Base-by-base conservation (phyloP, 2,329 filamentous ascomycete species). In the Parascedosporium putredinis region DNA sequence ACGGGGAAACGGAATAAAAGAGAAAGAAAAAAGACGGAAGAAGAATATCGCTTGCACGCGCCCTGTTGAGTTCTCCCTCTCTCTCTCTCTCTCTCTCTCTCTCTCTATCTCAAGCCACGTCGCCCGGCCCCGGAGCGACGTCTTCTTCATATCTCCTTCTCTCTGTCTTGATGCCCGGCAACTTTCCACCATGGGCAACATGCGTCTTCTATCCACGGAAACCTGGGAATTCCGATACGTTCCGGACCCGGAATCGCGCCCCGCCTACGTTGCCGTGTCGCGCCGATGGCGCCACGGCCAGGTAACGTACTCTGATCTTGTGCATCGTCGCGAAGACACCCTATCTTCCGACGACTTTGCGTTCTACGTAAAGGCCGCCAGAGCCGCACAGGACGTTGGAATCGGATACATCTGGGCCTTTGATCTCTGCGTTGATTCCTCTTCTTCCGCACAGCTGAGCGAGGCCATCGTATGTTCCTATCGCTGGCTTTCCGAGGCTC, bases 231-330 rank as follows among this genome's bases (percentile, higher is more conserved):
- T 64, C 6, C 52, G 58, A 33, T 51, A 51, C 23, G 61, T 62
- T 33, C 52, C 55, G 7, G 55, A 55, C 22, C 47, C 54, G 1
- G n/a, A 22, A 3, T 25, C 16, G 9, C 51, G 52, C 6, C 62
- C 61, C 4, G 49, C 52, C 47, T 64, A 64, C 51, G 60, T 56
- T 38, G 62, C 62, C 43, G 50, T 64, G 7, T 64, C 62, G 16
- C 60, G 63, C 52, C 60, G 59, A 12, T 63, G 60, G 57, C 56
- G 53, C 9, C 33, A 55, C 2, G 59, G 60, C 4, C 60, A 63
- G 45, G 55, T 60, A 24, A 55, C 54, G 4, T 55, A 56, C 38
- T 54, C 56, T 18, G 55, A 57, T 47, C 50, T 58, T 52, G 45
- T 46, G 7, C 43, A 54, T 38, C 14, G 29, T 29, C 38, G 38